Conservation (phyloP, 805 yeast genomes). For the Dipodascus geniculatus region DNA sequence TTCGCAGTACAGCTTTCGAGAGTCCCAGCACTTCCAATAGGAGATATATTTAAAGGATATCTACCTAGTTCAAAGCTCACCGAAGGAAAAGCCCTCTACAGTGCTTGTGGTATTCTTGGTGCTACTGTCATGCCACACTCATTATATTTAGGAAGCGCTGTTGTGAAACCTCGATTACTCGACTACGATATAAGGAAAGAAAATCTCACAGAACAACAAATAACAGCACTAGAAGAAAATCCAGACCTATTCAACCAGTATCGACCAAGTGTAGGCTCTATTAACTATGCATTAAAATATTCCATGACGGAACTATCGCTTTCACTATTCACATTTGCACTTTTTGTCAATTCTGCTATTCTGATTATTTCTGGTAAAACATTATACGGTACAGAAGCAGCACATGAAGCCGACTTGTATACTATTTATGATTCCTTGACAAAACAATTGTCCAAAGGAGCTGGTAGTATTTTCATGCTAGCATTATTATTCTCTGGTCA, state of each 20-base stretch:
- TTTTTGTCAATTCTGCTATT: slow-evolving; percentile 62
- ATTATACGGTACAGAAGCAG: slow-evolving; percentile 35
- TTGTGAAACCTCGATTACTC: slow-evolving; percentile 74
- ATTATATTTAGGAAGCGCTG: slow-evolving; percentile 74
- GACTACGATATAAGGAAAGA: slow-evolving; percentile 68
- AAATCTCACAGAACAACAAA: slow-evolving; percentile 24
- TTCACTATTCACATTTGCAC: slow-evolving; percentile 67
- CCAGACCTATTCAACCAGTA: slow-evolving; percentile 38
- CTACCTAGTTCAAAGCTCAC: slow-evolving; percentile 39
- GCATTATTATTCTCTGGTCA: slow-evolving; percentile 80
- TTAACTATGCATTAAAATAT: slow-evolving; percentile 56
- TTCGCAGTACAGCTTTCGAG: slow-evolving; percentile 68
- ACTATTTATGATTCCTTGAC: slow-evolving; percentile 60
- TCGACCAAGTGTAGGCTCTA: slow-evolving; percentile 59
- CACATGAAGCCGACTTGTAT: slow-evolving; percentile 67
- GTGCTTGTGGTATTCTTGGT: slow-evolving; percentile 78
- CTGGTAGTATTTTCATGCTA: slow-evolving; percentile 75
- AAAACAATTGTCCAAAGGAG: slow-evolving; percentile 52
- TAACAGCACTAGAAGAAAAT: slow-evolving; percentile 15
- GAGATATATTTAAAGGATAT: slow-evolving; percentile 61
- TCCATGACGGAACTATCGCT: slow-evolving; percentile 60
- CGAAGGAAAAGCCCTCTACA: slow-evolving; percentile 56
- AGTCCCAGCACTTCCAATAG: slow-evolving; percentile 41
- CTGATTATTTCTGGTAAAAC: not conserved
- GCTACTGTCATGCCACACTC: slow-evolving; percentile 96